Base-by-base conservation (phyloP, 73 alveolate species). In the Paramecium octaurelia region DNA sequence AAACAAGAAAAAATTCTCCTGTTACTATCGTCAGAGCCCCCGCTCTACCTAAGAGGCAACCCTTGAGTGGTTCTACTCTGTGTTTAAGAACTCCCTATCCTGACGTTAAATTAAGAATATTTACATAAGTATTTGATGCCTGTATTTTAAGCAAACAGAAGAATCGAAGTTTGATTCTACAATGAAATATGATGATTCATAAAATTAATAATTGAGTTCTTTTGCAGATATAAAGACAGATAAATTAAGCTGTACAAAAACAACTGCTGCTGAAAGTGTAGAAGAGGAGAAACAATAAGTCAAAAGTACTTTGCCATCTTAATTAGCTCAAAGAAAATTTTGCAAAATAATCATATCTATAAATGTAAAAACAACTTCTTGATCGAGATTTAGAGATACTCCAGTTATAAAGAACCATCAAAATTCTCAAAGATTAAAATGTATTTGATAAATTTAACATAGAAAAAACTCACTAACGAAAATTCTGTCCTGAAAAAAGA, bases 381-480 rank as follows among this genome's bases (percentile, higher is more conserved):
- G 87, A 73, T 73, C 16, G 87, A 20, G 87, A 73, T 21, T 36
- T 73, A 18, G 57, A 36, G 5, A 36, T 73, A 12, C 34, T 73
- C 4, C 12, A 73, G n/a, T 73, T 73, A 16, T 73, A 73, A 73
- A 73, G 87, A 73, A 43, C 57, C 20, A 73, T 36, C 38, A 73
- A 73, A 73, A n/a, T 8, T 24, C 87, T 73, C 14, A 73, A 73
- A 73, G 87, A 73, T 36, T 73, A 73, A 40, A 73, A 73, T 73
- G 87, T 73, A 73, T 16, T 34, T 3, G 6, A 4, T 73, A 6
- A n/a, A 16, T 16, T 35, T 8, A 68, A 1, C 14, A 4, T 35
- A 73, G 87, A 73, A 73, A 73, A 64, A 64, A 27, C 27, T 64
- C 12, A 12, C 9, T 8, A 64, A 64, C 9, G 84, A 64, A 64